Evolutionary conservation across 225 moss, liverwort and hornwort genomes (phyloP), one percentile per base, ranked within the genome.

Genomic region (Physcomitrellopsis africana): DNA sequence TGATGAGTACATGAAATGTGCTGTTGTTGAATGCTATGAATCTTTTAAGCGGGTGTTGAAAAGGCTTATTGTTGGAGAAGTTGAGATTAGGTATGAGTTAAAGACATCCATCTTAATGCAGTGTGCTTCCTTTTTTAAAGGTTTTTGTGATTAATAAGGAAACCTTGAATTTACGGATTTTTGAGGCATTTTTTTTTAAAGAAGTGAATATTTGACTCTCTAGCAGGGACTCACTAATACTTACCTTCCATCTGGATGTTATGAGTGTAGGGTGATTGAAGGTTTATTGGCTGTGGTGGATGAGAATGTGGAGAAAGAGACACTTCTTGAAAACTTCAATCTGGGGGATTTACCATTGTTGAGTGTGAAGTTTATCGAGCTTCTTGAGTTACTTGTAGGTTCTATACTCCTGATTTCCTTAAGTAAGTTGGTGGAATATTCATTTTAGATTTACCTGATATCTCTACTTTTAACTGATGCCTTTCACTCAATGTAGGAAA

Each of bases 1-100:
- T 72, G 96, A 96, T 84, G 96, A 96, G 66, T 96, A 92, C 60
- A 94, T 94, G 89, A 93, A 92, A 13, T 96, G 92, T 71, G 96
- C 96, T 45, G 94, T 96, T 13, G 85, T 85, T 72, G 96, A 96
- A 77, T 96, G 96, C 75, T 96, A 94, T 59, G 94, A 94, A 73
- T 94, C 96, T 11, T 81, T 96, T 5, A 96, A 94, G 70, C 86
- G 89, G 52, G 92, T 96, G 17, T 79, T 96, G 17, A 92, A 59
- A n/a, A 76, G 75, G 13, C 84, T 94, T 60, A 88, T 96, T 51
- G 86, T 94, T 22, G 96, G 96, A 44, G 94, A 92, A 54, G 52
- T 91, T 51, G 96, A 96, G 73, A 88, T 60, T 47, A 91, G 96
- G 96, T 96, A 52, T 67, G 69, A 42, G 19, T 60, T 22, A 29